Evolutionary conservation across 1,139 yeast species (phyloP), one percentile per base, ranked within the genome.

Genomic region (Diutina mesorugosa): DNA sequence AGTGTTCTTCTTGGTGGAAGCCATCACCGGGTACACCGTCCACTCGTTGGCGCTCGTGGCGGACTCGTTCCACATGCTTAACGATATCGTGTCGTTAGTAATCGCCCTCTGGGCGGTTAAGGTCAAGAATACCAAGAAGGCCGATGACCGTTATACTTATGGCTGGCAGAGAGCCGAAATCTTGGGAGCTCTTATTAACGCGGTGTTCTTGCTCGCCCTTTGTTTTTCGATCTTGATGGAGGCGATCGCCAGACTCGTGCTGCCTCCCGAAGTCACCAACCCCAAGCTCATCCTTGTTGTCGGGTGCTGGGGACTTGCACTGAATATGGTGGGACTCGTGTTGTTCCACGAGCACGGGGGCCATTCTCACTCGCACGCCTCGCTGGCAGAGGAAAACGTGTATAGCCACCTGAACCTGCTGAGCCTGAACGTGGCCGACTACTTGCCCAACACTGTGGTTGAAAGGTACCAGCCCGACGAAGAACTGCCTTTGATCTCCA

Each of bases 111-210:
- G 98, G 98, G 99, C 99, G 0, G 98, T 93, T 30, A 80, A 81
- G 61, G 96, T 90, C 29, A 90, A 97, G 59, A 87, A 87, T 65
- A 84, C 81, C 55, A 80, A 85, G 65, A 84, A 87, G 26, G 95
- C 96, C 1, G 95, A 90, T 68, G 87, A 93, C 4, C 83, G 83
- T 60, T 91, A 88, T 70, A 91, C 97, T 4, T 91, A 91, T 65
- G 98, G 97, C 12, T 89, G 97, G 96, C 95, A 89, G 71, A 79
- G 97, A 66, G 98, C 97, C 6, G 98, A 89, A 72, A 91, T 90
- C 61, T 78, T 90, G 63, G 97, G 97, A 59, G 99, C 99, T 4
- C 77, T 93, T 60, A 81, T 93, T 63, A 93, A 93, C 66, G 97
- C 97, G 1, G 97, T 93, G 14, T 93, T 93, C 64, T 72, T 93